Percentiles rank a stretch among this genome's conserved stretches.
Conservation (phyloP, 768 basidiomycete species). For the Naganishia onofrii region DNA sequence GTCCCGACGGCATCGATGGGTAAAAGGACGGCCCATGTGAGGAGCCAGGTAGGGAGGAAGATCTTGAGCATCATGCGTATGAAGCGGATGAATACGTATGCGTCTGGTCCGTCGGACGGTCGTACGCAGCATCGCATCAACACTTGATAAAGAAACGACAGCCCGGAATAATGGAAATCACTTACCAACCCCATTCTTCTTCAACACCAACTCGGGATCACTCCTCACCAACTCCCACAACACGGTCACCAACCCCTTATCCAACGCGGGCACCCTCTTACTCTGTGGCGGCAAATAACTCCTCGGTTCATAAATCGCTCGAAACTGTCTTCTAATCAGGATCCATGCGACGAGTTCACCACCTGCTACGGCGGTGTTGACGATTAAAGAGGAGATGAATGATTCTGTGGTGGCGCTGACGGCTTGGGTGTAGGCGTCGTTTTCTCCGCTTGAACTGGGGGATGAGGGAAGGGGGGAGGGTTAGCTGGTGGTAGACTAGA, state of each 20-base stretch:
- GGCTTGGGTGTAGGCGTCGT: constrained; percentile 21
- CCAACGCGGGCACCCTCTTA: constrained; percentile 51
- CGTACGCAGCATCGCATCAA: too few relatives aligned
- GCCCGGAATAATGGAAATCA: neutral
- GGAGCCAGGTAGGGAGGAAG: constrained; percentile 83
- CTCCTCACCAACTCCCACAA: constrained; percentile 56
- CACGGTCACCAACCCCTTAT: constrained; percentile 35
- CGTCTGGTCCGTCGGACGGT: too few relatives aligned
- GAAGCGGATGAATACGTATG: constrained; percentile 90
- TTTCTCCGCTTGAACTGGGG: neutral
- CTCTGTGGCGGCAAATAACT: constrained; percentile 64
- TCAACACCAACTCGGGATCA: constrained; percentile 52
- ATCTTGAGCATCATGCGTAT: constrained; percentile 76
- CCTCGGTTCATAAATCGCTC: constrained; percentile 75
- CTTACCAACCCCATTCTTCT: constrained; percentile 44
- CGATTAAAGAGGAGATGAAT: constrained; percentile 78
- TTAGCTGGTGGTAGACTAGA: too few relatives aligned
- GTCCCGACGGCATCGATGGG: constrained; percentile 67
- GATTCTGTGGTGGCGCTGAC: constrained; percentile 21
- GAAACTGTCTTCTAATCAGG: constrained; percentile 78
- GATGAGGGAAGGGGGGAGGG: neutral
- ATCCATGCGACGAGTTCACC: constrained; percentile 74
- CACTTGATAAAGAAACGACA: too few relatives aligned
- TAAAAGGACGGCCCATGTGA: constrained; percentile 81
- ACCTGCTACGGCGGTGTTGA: constrained; percentile 63